Evolutionary conservation across 2,329 filamentous ascomycete species (phyloP).

Genomic region (Venturia effusa): DNA sequence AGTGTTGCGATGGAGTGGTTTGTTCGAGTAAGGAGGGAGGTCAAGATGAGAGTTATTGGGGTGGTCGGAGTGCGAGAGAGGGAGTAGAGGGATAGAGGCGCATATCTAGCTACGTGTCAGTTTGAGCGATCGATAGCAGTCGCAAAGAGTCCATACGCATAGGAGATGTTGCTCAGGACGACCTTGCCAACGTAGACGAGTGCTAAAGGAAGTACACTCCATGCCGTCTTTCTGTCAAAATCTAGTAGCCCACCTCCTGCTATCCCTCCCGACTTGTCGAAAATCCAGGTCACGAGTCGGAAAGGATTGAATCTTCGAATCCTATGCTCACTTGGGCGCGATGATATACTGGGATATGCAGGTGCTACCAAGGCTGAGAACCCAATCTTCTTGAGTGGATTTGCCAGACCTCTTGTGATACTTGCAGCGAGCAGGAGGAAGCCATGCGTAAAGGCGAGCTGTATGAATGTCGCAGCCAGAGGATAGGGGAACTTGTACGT

Average conservation of each 20-base stretch:
- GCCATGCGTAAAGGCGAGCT: slow-evolving; percentile 39
- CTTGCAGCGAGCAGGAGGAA: slow-evolving; percentile 37
- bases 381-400: slow-evolving; percentile 31
- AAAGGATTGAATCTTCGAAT: slow-evolving; percentile 18
- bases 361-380: slow-evolving; percentile 35
- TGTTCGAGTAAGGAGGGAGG: slow-evolving; percentile 34
- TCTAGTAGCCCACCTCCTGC: slow-evolving; percentile 44
- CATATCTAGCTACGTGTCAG: slow-evolving; percentile 28
- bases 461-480: slow-evolving; percentile 38
- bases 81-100: slow-evolving; percentile 41
- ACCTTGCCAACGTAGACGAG: slow-evolving; percentile 40
- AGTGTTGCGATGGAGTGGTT: slow-evolving; percentile 37
- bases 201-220: slow-evolving; percentile 37
- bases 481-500: slow-evolving; percentile 43
- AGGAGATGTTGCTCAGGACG: slow-evolving; percentile 43
- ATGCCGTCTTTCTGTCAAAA: slow-evolving; percentile 37
- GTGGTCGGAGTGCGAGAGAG: slow-evolving; percentile 41
- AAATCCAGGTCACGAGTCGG: slow-evolving; percentile 17
- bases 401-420: slow-evolving; percentile 35
- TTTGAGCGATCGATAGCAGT: slow-evolving; percentile 5
- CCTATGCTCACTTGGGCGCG: slow-evolving; percentile 20
- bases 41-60: slow-evolving; percentile 38
- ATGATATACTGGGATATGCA: slow-evolving; percentile 22
- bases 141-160: slow-evolving; percentile 29
- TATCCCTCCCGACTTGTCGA: slow-evolving; percentile 35